Percentiles rank a stretch among this genome's conserved stretches.
Evolutionary conservation across 768 basidiomycete genomes (phyloP).

Genomic region (Hericium coralloides): DNA sequence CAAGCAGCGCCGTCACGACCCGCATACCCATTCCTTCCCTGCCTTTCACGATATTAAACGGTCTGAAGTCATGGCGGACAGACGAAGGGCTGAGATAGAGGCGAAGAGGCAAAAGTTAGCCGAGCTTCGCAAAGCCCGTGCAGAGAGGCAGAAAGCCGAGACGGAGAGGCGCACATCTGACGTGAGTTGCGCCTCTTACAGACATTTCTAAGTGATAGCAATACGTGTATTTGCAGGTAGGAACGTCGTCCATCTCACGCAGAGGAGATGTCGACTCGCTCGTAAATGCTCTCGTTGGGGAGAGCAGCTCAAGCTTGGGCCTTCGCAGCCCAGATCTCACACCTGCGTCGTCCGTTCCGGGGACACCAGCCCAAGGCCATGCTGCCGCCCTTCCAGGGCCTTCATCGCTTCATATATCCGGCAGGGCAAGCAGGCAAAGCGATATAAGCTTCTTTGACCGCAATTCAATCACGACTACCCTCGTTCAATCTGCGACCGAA

Average conservation of each 20-base stretch:
- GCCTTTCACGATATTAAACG: not conserved
- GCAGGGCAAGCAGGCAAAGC: conserved; percentile 63
- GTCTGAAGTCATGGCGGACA: conserved; percentile 40
- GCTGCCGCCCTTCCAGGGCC: conserved; percentile 26
- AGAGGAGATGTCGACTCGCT: conserved; percentile 60
- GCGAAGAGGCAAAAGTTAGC: conserved; percentile 84
- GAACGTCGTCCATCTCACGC: conserved; percentile 33
- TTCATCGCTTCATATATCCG: conserved; percentile 37
- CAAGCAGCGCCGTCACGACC: not conserved
- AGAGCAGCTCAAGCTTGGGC: conserved; percentile 25
- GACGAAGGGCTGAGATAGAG: conserved; percentile 81
- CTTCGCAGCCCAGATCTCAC: conserved; percentile 59
- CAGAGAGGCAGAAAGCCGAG: conserved; percentile 55
- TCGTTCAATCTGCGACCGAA: conserved; percentile 46
- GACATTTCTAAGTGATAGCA: not conserved
- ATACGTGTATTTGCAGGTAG: conserved; percentile 18
- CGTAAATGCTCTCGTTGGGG: conserved; percentile 49
- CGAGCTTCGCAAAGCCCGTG: conserved; percentile 71
- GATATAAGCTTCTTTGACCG: conserved; percentile 45
- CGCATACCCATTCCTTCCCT: not conserved
- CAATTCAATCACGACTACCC: conserved; percentile 32
- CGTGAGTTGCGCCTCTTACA: conserved; percentile 35
- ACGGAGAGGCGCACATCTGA: conserved; percentile 29
- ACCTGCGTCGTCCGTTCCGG: conserved; percentile 63
- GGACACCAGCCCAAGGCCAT: conserved; percentile 49